Evolutionary conservation across 805 yeast species (phyloP), one percentile per base, ranked within the genome.

Genomic region (Sugiyamaella mastotermitis): DNA sequence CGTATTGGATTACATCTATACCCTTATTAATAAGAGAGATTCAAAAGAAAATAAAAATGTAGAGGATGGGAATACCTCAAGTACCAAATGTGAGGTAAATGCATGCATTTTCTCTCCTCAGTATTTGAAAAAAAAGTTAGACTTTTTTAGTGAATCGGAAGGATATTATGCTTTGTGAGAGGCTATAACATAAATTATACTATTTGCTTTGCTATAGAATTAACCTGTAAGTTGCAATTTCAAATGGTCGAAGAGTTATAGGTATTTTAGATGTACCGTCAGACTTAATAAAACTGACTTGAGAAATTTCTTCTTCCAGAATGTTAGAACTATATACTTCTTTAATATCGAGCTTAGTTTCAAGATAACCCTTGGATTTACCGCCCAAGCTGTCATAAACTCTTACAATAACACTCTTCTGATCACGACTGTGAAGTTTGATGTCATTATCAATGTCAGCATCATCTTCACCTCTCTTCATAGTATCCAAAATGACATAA

Each of bases 321-420:
- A 48, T 17, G 29, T 47, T 47, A 33, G 66, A 66, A 35, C 61
- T 56, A 3, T 74, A 74, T 3, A 80, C 77, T 54, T 74, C 71
- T 54, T 56, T 66, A 14, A 87, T 56, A 3, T 49, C 55, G 1
- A 82, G 85, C 5, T 48, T 54, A 1, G 82, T 66, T 21, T 84
- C 61, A 5, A 78, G 69, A 33, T 65, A 60, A 8, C 71, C 72
- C 24, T 55, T 50, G 26, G 82, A 66, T 36, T 66, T 65, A 32
- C 96, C 97, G 6, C 97, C 97, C 33, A 88, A 65, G 0, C 92
- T 64, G 55, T 88, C 97, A 59, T 86, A 88, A 1, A 85, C 68
- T 50, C 97, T 74, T 19, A 83, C 65, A 15, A 86, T 66, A 24
- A 84, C 60, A 5, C 78, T 70, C 37, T 65, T 70, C 42, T 43